Conservation (phyloP, 2,329 filamentous ascomycete species). For the Akanthomyces lecanii region DNA sequence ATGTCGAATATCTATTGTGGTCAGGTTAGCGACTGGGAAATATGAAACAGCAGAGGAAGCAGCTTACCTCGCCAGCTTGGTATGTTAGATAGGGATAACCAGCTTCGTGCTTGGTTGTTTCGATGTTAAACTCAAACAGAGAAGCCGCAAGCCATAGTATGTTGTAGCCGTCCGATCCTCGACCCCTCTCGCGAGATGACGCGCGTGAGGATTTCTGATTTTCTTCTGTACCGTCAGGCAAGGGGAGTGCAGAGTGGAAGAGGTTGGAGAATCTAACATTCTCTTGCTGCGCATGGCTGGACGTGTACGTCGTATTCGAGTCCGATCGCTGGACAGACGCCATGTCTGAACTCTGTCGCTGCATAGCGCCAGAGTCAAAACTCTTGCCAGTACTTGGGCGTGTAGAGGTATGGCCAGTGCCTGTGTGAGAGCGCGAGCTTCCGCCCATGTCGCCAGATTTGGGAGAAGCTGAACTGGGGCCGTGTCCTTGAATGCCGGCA, state of each 20-base stretch:
- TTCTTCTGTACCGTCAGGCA: slow-evolving; percentile 61
- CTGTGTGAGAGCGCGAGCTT: slow-evolving; percentile 45
- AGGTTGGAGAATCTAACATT: slow-evolving; percentile 65
- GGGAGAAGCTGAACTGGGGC: slow-evolving; percentile 54
- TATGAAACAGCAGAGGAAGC: neutral
- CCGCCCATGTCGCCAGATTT: slow-evolving; percentile 50
- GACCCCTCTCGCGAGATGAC: slow-evolving; percentile 55
- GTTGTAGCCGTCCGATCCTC: slow-evolving; percentile 55
- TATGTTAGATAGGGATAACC: slow-evolving; percentile 97
- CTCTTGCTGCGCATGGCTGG: slow-evolving; percentile 42
- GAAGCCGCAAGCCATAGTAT: slow-evolving; percentile 89
- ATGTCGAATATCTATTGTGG: slow-evolving; percentile 70
- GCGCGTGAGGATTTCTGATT: slow-evolving; percentile 52
- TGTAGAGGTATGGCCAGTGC: slow-evolving; percentile 34
- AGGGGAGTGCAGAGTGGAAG: slow-evolving; percentile 82
- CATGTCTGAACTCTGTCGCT: slow-evolving; percentile 51
- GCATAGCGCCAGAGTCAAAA: slow-evolving; percentile 48
- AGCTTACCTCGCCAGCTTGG: slow-evolving; percentile 77
- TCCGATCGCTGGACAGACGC: slow-evolving; percentile 44
- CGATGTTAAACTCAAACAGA: slow-evolving; percentile 95
- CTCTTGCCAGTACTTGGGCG: slow-evolving; percentile 59
- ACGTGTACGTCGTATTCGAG: slow-evolving; percentile 52
- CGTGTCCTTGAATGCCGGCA: slow-evolving; percentile 35
- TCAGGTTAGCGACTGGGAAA: neutral
- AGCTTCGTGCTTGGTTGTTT: slow-evolving; percentile 83